Evolutionary conservation across 441 rosid species (phyloP).

Genomic region (Populus tomentosa): DNA sequence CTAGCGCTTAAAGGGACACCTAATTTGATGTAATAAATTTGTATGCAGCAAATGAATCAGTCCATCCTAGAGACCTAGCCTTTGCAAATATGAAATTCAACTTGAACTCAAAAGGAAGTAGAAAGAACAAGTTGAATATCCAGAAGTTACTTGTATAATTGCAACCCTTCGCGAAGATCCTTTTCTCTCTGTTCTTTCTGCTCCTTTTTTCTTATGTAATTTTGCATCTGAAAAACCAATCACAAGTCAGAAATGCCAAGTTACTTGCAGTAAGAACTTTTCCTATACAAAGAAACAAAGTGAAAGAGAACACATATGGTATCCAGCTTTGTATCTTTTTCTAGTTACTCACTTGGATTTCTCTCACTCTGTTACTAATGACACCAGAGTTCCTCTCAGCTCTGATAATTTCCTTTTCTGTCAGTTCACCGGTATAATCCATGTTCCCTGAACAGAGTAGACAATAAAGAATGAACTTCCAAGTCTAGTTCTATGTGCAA

Average conservation of each 20-base stretch:
- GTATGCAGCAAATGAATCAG: not conserved
- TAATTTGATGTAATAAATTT: not conserved
- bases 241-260: not conserved
- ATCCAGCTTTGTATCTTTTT: conserved; percentile 30
- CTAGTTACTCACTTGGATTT: conserved; percentile 65
- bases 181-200: too few relatives aligned
- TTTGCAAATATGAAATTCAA: not conserved
- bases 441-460: conserved; percentile 43
- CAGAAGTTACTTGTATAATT: conserved; percentile 55
- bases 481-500: not conserved
- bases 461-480: conserved; percentile 23
- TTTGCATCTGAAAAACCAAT: conserved; percentile 33
- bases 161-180: conserved; percentile 86
- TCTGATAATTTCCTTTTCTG: conserved; percentile 89
- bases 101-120: not conserved
- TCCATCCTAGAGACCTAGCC: not conserved
- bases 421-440: conserved; percentile 61
- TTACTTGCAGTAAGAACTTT: not conserved
- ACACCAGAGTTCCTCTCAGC: conserved; percentile 91
- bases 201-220: not conserved
- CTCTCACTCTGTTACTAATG: conserved; percentile 75
- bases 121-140: not conserved
- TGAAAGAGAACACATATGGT: not conserved
- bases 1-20: not conserved
- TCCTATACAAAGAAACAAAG: not conserved